Evolutionary conservation across 176 grass and related monocot genomes (phyloP), one percentile per base, ranked within the genome.

Genomic region (Eleusine coracana): DNA sequence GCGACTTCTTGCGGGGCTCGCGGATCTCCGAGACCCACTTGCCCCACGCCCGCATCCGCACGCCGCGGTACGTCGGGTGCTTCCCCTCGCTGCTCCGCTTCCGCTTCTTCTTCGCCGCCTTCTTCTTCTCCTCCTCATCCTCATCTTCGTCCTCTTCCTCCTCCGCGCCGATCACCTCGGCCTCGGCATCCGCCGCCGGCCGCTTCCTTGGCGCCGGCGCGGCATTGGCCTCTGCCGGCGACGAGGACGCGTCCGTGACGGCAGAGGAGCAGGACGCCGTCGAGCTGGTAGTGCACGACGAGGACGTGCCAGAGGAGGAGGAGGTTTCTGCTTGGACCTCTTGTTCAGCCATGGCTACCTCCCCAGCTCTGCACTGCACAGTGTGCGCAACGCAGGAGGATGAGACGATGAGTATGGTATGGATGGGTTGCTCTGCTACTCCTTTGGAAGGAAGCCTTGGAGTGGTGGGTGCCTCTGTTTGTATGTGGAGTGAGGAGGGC

Each of bases 11-110:
- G 20, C 89, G 79, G 31, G 96, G 96, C 87, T 98, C 96, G 38
- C 96, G 89, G 83, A 98, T 98, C 91, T 98, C 96, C n/a, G 96
- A 95, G 21, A 98, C 96, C 96, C 96, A 98, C 86, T 98, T 98
- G 20, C 96, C 96, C 96, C 96, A 98, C 75, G 86, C 90, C 27
- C 96, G 89, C 96, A 98, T 98, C 71, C 96, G 87, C 50, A 98
- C 96, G 40, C 96, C 96, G 65, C 91, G 90, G 85, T 88, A 98
- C 74, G 79, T 78, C 42, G 91, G 91, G 85, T 98, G 93, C 81
- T 90, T 98, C 41, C 92, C 90, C 6, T 98, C 96, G 50, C 88
- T 98, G 86, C 82, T 90, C 41, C 96, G 86, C 82, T 91, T 87
- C 51, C 82, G 52, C 52, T 56, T 88, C 73, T 74, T 85, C 52